phyloP scores from a whole-genome alignment of 805 yeast species.

The Lipomyces chichibuensis region DNA sequence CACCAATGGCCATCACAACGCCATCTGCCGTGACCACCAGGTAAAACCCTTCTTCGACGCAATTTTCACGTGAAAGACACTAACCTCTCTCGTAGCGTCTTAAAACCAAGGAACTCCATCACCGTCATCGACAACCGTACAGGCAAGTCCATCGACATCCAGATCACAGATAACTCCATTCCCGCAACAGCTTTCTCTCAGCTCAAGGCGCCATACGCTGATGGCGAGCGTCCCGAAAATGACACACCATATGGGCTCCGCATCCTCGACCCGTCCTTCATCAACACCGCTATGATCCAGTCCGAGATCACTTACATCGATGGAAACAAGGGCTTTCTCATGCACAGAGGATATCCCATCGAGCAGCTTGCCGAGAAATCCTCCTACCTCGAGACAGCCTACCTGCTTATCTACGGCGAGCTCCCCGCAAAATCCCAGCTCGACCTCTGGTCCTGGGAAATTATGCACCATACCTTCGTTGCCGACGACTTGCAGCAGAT shows the following conservation, averaged over 20 bases:
- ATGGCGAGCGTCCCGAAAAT: conserved; percentile 26
- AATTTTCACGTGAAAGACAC: not conserved
- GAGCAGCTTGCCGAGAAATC: conserved; percentile 35
- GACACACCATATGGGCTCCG: conserved; percentile 35
- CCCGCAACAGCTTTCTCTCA: conserved; percentile 34
- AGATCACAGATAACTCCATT: conserved; percentile 30
- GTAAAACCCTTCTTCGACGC: not conserved
- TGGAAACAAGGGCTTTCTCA: conserved; percentile 34
- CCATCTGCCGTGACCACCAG: not conserved
- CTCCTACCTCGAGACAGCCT: conserved; percentile 33
- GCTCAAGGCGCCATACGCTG: conserved; percentile 31
- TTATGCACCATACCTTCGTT: conserved; percentile 35
- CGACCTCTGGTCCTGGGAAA: conserved; percentile 28
- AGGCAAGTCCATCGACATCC: conserved; percentile 30
- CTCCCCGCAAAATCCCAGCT: conserved; percentile 28
- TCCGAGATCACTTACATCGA: conserved; percentile 35
- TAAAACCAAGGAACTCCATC: conserved; percentile 19
- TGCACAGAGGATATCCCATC: conserved; percentile 36
- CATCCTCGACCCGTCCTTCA: conserved; percentile 32
- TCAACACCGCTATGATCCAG: conserved; percentile 35
- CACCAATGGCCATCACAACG: not conserved
- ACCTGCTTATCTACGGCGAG: conserved; percentile 35
- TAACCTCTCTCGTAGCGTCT: not conserved
- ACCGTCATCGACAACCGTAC: conserved; percentile 36
- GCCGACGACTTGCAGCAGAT: conserved; percentile 32